A percentile compares a stretch with the other conserved stretches of the same genome.
phyloP scores from a whole-genome alignment of 495 filamentous ascomycete genomes.

The Tuber aestivum region DNA sequence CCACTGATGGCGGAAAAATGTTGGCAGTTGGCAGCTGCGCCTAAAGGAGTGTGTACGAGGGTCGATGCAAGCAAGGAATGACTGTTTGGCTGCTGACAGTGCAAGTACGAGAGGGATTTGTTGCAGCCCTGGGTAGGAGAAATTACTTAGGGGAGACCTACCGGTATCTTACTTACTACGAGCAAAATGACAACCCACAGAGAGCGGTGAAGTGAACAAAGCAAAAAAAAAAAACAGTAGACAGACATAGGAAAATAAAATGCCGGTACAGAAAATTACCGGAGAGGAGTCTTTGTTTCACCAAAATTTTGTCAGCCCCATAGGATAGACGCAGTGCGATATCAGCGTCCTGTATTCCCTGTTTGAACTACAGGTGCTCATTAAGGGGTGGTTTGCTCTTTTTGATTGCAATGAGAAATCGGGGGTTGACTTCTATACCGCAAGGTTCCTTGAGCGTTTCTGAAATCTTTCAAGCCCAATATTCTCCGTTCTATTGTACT shows the following conservation, averaged over 20 bases:
- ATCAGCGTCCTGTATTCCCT: neutral
- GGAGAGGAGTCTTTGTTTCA: neutral
- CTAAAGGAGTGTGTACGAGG: slow-evolving; percentile 12
- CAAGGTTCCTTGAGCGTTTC: neutral
- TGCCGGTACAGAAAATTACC: neutral
- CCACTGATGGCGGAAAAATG: neutral
- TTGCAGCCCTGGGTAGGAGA: neutral
- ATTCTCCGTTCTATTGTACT: neutral
- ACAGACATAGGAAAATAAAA: slow-evolving; percentile 14
- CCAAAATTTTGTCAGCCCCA: neutral
- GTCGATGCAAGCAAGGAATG: slow-evolving; percentile 9
- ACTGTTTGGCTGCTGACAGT: slow-evolving; percentile 6
- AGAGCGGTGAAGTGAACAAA: slow-evolving; percentile 1
- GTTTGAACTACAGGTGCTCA: neutral
- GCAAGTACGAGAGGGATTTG: neutral
- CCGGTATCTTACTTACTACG: neutral
- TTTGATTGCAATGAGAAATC: neutral
- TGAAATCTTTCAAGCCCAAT: neutral
- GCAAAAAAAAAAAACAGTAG: slow-evolving; percentile 6
- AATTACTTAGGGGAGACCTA: neutral
- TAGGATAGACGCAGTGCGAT: neutral
- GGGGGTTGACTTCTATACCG: neutral
- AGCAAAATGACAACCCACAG: neutral
- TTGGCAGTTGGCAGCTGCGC: neutral
- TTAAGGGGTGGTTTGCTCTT: neutral